Evolutionary conservation across 495 filamentous ascomycete species (phyloP), one percentile per base, ranked within the genome.

Genomic region (Elasticomyces elasticus): DNA sequence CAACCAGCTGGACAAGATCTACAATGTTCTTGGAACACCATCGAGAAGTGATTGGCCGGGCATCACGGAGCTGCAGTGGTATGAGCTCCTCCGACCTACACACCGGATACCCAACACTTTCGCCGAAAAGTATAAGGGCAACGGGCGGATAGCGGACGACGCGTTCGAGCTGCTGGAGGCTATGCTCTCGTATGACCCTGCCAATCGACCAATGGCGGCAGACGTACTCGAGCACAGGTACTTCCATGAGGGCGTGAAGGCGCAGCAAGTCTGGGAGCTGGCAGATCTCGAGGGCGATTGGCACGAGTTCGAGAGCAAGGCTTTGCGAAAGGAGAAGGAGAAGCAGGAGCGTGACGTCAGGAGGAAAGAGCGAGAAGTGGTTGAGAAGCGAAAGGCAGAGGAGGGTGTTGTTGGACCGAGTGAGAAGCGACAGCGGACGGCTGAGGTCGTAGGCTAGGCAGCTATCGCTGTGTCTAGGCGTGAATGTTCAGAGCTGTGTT

Each of bases 241-340:
- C 70, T 99, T 97, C 64, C 78, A 75, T 20, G 92, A 97, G 69
- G 83, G 90, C 63, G 94, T 94, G 26, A 66, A 72, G 43, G 74
- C 91, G 54, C 78, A 79, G 58, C 85, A 89, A 62, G 87, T 89
- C 45, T 71, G 83, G 62, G 92, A 94, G 85, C 76, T 99, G 52
- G 79, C 84, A 56, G 77, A 86, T 57, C 77, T 97, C 22, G 79
- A 89, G 64, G 94, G 94, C 37, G 94, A 99, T 60, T 99, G 94
- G 94, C 94, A 99, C 62, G 94, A 99, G 64, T 95, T 96, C 65
- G 94, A 99, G 73, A 94, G 87, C 22, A 99, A 99, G 73, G 89
- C 90, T 19, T 75, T 94, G 15, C 80, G 94, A 37, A 91, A 90
- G 60, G 90, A 94, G 66, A 89, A 85, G 61, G 90, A 95, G 66